Conservation (phyloP, 2,329 filamentous ascomycete genomes). For the Periconia digitata region DNA sequence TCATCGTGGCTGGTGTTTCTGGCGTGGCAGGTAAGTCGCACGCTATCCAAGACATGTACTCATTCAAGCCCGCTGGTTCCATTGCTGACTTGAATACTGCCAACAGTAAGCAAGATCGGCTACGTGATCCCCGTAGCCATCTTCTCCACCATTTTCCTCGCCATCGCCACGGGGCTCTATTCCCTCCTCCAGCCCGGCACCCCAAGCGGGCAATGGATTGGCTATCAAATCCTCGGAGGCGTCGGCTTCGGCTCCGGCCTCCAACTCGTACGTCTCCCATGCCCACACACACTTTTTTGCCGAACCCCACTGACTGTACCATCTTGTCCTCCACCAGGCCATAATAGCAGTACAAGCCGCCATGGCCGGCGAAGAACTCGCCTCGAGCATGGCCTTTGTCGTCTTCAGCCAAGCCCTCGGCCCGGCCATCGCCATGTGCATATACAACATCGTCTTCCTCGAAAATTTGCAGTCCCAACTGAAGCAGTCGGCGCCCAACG, state of each 20-base stretch:
- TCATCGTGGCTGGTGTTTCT: not conserved
- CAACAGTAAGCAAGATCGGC: not conserved
- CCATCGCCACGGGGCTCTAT: slow-evolving; percentile 7
- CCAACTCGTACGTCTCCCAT: slow-evolving; percentile 2
- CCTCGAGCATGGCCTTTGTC: slow-evolving; percentile 31
- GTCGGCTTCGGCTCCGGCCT: slow-evolving; percentile 1
- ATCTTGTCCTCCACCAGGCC: not conserved
- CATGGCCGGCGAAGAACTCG: slow-evolving; percentile 5
- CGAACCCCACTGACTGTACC: not conserved
- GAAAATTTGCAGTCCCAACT: slow-evolving; percentile 18
- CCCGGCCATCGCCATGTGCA: slow-evolving; percentile 17
- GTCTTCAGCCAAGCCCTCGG: slow-evolving; percentile 34
- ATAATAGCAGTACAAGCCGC: slow-evolving; percentile 3
- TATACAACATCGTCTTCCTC: slow-evolving; percentile 5
- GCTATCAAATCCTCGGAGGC: slow-evolving; percentile 49
- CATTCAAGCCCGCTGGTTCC: not conserved
- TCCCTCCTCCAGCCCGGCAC: slow-evolving; percentile 44
- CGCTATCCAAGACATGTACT: no score
- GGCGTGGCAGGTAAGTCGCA: not conserved
- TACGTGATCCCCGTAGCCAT: not conserved
- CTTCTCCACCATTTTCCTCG: not conserved
- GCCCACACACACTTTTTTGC: not conserved
- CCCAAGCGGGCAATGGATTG: slow-evolving; percentile 45
- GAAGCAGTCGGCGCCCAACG: slow-evolving; percentile 25
- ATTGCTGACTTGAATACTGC: not conserved